These are phyloP conservation scores for Ramularia endophylla DNA, from an alignment of 2,329 filamentous ascomycete genomes.

Conservation along the genomic window DNA sequence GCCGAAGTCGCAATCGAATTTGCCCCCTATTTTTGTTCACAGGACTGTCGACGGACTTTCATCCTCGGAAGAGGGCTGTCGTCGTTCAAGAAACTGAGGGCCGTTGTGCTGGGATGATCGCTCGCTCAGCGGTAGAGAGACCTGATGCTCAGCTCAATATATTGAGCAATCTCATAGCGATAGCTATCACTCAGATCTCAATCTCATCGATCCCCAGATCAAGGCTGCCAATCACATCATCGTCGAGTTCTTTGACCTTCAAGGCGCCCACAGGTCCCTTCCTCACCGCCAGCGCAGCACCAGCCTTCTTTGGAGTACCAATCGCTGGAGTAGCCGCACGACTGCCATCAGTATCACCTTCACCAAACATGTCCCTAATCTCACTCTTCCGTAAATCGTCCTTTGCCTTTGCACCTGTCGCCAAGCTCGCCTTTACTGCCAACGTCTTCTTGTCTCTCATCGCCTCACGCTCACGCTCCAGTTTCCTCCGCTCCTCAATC, in stretches of 20 bases:
- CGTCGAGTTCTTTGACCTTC: slow-evolving; percentile 68
- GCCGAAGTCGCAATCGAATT: too few species aligned
- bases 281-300: slow-evolving; percentile 45
- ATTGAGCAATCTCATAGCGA: too few species aligned
- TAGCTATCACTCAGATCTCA: slow-evolving; percentile 58
- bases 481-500: slow-evolving; percentile 59
- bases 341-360: slow-evolving; percentile 38
- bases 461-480: slow-evolving; percentile 52
- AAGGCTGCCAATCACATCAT: slow-evolving; percentile 84
- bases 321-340: slow-evolving; percentile 47
- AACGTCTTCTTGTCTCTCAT: slow-evolving; percentile 42
- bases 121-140: too few species aligned
- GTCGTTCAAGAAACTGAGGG: too few species aligned
- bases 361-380: slow-evolving; percentile 43
- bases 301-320: slow-evolving; percentile 35
- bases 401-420: slow-evolving; percentile 23
- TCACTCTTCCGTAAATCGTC: slow-evolving; percentile 30
- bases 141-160: too few species aligned
- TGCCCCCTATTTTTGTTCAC: too few species aligned
- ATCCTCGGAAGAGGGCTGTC: too few species aligned
- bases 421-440: slow-evolving; percentile 40
- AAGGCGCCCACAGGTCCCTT: slow-evolving; percentile 41
- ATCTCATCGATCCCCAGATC: slow-evolving; percentile 83
- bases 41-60: too few species aligned
- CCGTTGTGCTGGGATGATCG: too few species aligned